Conservation (phyloP, 345 rosid species). For the Mangifera indica region DNA sequence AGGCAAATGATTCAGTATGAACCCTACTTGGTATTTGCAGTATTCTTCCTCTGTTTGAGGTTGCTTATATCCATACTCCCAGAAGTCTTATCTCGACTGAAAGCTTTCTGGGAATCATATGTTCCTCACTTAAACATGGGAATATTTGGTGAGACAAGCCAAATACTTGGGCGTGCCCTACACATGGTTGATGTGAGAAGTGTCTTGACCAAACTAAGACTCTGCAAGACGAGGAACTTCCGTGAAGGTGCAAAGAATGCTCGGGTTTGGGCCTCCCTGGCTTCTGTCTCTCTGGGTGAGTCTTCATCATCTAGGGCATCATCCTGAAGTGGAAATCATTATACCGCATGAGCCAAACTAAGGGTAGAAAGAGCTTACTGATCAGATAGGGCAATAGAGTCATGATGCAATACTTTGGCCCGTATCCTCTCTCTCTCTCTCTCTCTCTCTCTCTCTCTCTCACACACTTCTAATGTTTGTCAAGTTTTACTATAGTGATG, state of each 20-base stretch:
- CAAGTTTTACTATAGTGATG: conserved; percentile 18
- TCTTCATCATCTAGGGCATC: conserved; percentile 61
- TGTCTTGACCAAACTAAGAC: conserved; percentile 67
- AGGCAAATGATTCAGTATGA: conserved; percentile 50
- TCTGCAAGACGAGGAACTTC: conserved; percentile 74
- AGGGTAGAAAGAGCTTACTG: conserved; percentile 25
- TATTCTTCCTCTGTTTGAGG: conserved; percentile 54
- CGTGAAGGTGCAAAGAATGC: conserved; percentile 74
- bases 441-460: conserved; percentile 5
- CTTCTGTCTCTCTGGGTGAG: conserved; percentile 82
- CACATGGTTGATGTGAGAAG: conserved; percentile 82
- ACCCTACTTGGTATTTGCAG: conserved; percentile 55
- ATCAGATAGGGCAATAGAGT: conserved; percentile 20
- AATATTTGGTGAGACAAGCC: conserved; percentile 88
- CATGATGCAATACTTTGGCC: conserved; percentile 12
- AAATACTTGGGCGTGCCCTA: conserved; percentile 56
- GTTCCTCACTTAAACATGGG: conserved; percentile 70
- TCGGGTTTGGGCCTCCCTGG: conserved; percentile 84
- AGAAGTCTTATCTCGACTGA: conserved; percentile 44
- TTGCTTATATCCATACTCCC: conserved; percentile 47
- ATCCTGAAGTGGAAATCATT: conserved; percentile 20
- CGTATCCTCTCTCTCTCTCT: conserved; percentile 5
- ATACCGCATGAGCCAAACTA: conserved; percentile 5
- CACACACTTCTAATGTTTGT: conserved; percentile 1
- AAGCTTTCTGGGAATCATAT: conserved; percentile 54